Percentiles rank a stretch among this genome's conserved stretches.
Evolutionary conservation across 352 stramenopile species (phyloP).

Genomic region (Phytophthora sojae): DNA sequence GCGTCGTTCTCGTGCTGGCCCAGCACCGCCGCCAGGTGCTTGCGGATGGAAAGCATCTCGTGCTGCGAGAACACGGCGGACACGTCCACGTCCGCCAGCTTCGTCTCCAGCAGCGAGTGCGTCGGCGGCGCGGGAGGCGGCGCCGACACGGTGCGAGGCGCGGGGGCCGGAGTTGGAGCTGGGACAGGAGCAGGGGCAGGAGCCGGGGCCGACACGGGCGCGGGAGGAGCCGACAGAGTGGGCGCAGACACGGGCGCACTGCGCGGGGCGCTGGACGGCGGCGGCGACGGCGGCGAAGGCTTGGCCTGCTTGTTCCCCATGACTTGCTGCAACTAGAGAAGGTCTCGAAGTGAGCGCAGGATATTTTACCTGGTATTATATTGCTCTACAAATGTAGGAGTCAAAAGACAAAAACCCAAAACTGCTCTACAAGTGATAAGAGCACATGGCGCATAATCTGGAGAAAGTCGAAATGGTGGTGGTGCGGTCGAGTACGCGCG

Average conservation of each 20-base stretch:
- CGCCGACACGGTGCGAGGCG: constrained; percentile 20
- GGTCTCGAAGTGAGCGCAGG: background rate
- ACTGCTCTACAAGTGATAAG: background rate
- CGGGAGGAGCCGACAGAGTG: constrained; percentile 7
- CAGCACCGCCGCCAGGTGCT: constrained; percentile 74
- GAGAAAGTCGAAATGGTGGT: constrained; percentile 30
- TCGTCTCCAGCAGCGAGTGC: constrained; percentile 66
- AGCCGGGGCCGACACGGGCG: constrained; percentile 8
- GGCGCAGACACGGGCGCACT: constrained; percentile 5
- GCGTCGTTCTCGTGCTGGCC: constrained; percentile 72
- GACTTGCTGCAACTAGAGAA: background rate
- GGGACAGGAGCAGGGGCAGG: constrained; percentile 13
- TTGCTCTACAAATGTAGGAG: background rate
- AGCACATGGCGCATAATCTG: background rate
- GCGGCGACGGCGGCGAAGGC: constrained; percentile 46
- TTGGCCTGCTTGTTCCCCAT: constrained; percentile 91
- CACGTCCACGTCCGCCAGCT: constrained; percentile 78
- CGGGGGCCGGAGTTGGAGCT: background rate
- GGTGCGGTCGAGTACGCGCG: constrained; percentile 58
- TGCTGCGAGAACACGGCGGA: constrained; percentile 77
- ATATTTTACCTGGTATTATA: background rate
- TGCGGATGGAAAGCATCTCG: constrained; percentile 83
- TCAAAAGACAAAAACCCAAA: background rate
- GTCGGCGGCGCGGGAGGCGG: constrained; percentile 24
- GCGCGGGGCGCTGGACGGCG: constrained; percentile 15